Evolutionary conservation across 495 filamentous ascomycete genomes (phyloP).

Genomic region (Cercophora newfieldiana): DNA sequence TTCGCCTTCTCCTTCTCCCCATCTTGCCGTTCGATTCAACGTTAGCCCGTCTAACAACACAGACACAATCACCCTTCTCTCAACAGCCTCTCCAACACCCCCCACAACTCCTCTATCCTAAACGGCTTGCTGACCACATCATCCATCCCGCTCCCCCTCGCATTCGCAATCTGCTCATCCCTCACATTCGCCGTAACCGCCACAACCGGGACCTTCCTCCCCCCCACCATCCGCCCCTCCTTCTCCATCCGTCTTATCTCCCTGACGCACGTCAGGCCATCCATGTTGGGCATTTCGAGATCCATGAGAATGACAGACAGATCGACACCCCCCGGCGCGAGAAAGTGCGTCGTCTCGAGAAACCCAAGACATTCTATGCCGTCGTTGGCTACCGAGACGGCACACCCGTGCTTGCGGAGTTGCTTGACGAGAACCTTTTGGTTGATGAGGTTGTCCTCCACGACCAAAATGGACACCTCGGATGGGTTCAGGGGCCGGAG

Average conservation of each 20-base stretch:
- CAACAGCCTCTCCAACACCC: conserved; percentile 51
- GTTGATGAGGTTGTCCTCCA: conserved; percentile 75
- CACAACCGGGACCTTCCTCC: conserved; percentile 62
- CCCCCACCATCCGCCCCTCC: conserved; percentile 32
- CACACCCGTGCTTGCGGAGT: conserved; percentile 59
- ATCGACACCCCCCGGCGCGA: neutral
- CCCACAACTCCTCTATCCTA: conserved; percentile 62
- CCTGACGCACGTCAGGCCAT: conserved; percentile 65
- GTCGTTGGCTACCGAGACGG: conserved; percentile 64
- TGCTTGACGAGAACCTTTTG: conserved; percentile 62
- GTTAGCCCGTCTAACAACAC: no score
- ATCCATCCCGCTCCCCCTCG: conserved; percentile 68
- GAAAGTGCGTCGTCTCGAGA: conserved; percentile 31
- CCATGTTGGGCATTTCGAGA: conserved; percentile 80
- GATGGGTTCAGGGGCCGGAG: neutral
- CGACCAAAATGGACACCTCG: conserved; percentile 52
- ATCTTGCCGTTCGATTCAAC: no score
- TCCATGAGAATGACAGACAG: conserved; percentile 68
- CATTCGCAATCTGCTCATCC: conserved; percentile 60
- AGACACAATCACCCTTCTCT: neutral
- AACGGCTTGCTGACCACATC: conserved; percentile 76
- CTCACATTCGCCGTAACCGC: conserved; percentile 75
- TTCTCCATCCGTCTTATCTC: conserved; percentile 60
- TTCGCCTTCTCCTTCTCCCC: neutral
- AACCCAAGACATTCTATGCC: conserved; percentile 65